Percentiles rank a stretch among this genome's conserved stretches.
Conservation (phyloP, 192 early-diverging fungal genomes). For the Bifiguratus adelaidae region DNA sequence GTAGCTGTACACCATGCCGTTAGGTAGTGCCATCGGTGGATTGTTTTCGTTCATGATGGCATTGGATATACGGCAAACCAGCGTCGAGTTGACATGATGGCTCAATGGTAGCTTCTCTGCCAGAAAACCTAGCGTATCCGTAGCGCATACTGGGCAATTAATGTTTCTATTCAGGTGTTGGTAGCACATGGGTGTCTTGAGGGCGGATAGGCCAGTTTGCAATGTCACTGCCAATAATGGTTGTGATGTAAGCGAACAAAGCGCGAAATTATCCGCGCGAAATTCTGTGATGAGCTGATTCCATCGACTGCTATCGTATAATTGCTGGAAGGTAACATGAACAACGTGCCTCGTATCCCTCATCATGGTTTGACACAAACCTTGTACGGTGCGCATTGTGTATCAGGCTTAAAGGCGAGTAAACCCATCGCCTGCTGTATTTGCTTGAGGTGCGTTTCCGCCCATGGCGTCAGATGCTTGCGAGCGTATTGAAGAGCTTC, state of each 20-base stretch:
- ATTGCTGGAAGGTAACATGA: constrained; percentile 27
- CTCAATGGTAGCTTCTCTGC: constrained; percentile 79
- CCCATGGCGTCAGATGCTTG: constrained; percentile 74
- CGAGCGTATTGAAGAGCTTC: constrained; percentile 83
- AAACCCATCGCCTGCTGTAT: constrained; percentile 87
- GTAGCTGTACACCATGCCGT: constrained; percentile 90
- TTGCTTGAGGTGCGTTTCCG: constrained; percentile 61
- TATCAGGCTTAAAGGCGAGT: constrained; percentile 72
- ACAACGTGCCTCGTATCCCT: not conserved
- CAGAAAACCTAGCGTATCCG: constrained; percentile 72
- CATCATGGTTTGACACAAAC: constrained; percentile 18
- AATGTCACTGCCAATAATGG: constrained; percentile 80
- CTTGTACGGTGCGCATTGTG: constrained; percentile 73
- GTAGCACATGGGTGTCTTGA: constrained; percentile 84
- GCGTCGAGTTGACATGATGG: constrained; percentile 90
- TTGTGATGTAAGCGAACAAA: constrained; percentile 80
- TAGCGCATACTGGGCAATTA: constrained; percentile 93
- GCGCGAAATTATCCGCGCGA: constrained; percentile 73
- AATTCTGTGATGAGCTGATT: constrained; percentile 66
- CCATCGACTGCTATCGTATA: constrained; percentile 75
- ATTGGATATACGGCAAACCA: constrained; percentile 88
- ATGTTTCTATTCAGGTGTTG: constrained; percentile 68
- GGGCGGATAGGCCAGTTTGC: constrained; percentile 91
- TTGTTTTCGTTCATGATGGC: constrained; percentile 97
- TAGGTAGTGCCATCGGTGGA: constrained; percentile 89